Conservation (phyloP, 139 green algal genomes). For the Medakamo hakoo region DNA sequence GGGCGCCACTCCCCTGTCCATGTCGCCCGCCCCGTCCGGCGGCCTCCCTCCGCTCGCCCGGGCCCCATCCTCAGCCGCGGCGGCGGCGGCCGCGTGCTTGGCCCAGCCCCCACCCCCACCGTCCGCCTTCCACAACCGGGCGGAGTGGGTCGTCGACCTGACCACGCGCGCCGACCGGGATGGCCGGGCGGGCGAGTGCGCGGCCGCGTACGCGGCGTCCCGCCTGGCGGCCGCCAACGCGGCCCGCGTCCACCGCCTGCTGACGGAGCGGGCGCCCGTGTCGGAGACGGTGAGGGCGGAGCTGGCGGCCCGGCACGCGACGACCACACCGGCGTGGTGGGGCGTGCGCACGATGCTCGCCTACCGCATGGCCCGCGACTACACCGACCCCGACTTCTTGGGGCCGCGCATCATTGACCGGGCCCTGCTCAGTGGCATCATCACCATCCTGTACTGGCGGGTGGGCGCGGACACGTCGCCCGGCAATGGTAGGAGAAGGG, state of each 20-base stretch:
- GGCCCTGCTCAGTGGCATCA: constrained; percentile 27
- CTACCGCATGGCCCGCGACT: constrained; percentile 57
- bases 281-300: constrained; percentile 7
- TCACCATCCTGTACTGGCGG: constrained; percentile 48
- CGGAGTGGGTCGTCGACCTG: constrained; percentile 37
- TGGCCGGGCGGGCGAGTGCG: constrained; percentile 1
- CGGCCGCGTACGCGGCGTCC: background rate
- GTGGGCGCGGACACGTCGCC: constrained; percentile 5
- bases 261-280: background rate
- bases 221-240: background rate
- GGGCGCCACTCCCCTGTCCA: no score
- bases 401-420: constrained; percentile 46
- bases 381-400: constrained; percentile 34
- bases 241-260: background rate
- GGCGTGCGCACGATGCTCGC: constrained; percentile 38
- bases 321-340: constrained; percentile 58
- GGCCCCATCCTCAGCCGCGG: no score
- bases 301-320: constrained; percentile 34
- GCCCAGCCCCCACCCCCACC: no score
- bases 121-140: constrained; percentile 21
- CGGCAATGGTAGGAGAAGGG: background rate
- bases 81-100: no score
- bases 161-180: constrained; percentile 14
- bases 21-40: no score
- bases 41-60: no score